Conservation (phyloP, 129 eudicot species). For the Flaveria robusta region DNA sequence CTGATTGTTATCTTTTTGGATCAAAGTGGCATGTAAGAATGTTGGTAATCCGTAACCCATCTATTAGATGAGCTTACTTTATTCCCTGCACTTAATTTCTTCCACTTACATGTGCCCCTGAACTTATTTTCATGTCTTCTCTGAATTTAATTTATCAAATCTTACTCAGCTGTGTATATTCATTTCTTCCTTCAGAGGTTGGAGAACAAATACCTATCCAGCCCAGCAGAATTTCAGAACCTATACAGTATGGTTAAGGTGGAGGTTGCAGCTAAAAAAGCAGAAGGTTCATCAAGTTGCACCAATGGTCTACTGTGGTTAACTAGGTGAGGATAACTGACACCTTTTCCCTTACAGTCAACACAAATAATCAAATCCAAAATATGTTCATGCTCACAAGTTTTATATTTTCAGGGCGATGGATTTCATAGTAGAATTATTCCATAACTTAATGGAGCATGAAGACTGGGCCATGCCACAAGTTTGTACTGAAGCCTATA, state of each 20-base stretch:
- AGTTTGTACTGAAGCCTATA: constrained; percentile 78
- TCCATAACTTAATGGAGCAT: constrained; percentile 62
- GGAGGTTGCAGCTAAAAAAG: constrained; percentile 78
- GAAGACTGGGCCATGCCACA: constrained; percentile 77
- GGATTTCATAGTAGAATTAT: constrained; percentile 82
- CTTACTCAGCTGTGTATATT: constrained; percentile 5
- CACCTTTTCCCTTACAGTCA: neutral
- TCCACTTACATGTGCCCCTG: neutral
- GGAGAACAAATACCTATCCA: constrained; percentile 65
- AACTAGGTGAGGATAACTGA: constrained; percentile 56
- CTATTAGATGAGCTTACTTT: neutral
- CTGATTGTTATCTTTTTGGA: neutral
- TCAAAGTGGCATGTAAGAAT: constrained; percentile 2
- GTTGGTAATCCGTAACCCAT: constrained; percentile 8
- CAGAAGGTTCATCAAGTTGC: constrained; percentile 82
- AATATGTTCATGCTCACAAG: constrained; percentile 18
- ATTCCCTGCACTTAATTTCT: neutral
- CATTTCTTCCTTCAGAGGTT: constrained; percentile 53
- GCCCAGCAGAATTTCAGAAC: constrained; percentile 68
- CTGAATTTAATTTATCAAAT: neutral
- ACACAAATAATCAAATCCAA: neutral
- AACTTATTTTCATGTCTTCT: neutral
- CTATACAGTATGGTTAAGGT: constrained; percentile 69
- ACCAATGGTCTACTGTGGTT: constrained; percentile 92
- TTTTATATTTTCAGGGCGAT: constrained; percentile 58